These are phyloP conservation scores for Psilocybe subaeruginosa DNA, from an alignment of 768 basidiomycete species.

Conservation along the genomic window DNA sequence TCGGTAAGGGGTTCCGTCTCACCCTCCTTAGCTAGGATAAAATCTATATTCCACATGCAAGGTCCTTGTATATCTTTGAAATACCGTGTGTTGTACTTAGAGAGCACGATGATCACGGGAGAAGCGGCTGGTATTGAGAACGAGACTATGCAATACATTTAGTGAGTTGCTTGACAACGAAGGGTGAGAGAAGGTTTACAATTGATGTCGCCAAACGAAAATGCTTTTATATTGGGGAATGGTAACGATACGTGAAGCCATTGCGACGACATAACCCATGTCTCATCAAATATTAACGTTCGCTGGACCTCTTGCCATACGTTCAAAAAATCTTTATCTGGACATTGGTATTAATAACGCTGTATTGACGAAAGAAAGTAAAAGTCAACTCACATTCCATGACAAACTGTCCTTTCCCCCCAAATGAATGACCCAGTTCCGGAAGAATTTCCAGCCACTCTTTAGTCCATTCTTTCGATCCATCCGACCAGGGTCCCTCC, in stretches of 20 bases:
- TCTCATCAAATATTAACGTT: constrained; percentile 50
- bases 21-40: constrained; percentile 47
- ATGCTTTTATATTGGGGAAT: constrained; percentile 35
- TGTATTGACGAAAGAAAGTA: not conserved
- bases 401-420: constrained; percentile 55
- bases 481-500: constrained; percentile 58
- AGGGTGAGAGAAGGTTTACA: constrained; percentile 29
- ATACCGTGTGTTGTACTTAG: constrained; percentile 47
- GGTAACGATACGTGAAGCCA: constrained; percentile 47
- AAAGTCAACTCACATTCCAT: constrained; percentile 44
- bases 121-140: constrained; percentile 41
- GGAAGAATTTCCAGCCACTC: constrained; percentile 51
- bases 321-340: constrained; percentile 51
- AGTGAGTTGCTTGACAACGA: not conserved
- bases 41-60: constrained; percentile 47
- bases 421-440: constrained; percentile 48
- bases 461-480: constrained; percentile 57
- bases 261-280: constrained; percentile 52
- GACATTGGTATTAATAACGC: not conserved
- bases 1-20: constrained; percentile 34
- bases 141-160: constrained; percentile 35
- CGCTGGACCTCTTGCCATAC: constrained; percentile 51
- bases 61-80: constrained; percentile 41
- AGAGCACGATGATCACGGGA: constrained; percentile 47
- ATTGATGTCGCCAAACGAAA: constrained; percentile 50